Conservation (phyloP, 305 asterid genomes). For the Fraxinus baroniana region DNA sequence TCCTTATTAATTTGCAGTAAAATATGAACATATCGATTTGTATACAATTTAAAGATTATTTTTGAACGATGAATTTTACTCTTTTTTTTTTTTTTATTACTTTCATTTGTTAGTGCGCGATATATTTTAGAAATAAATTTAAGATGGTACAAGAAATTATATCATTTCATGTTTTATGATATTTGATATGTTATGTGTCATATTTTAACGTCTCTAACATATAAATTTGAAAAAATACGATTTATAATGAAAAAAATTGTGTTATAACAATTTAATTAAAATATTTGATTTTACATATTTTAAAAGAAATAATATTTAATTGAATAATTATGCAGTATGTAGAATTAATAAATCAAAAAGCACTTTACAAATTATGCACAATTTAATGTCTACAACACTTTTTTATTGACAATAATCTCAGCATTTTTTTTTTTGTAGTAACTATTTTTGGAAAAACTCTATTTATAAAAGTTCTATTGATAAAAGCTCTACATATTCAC, state of each 20-base stretch:
- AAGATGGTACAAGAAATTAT: background rate
- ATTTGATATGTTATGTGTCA: background rate
- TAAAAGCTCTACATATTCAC: background rate
- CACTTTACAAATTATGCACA: background rate
- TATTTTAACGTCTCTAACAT: background rate
- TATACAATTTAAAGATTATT: background rate
- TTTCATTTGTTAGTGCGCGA: background rate
- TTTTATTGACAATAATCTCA: background rate
- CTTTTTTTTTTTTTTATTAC: too few species aligned
- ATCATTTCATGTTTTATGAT: background rate
- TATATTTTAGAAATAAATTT: background rate
- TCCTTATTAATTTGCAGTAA: background rate
- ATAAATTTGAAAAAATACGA: background rate
- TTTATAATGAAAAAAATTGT: background rate
- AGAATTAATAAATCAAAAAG: too few species aligned
- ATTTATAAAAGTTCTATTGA: too few species aligned
- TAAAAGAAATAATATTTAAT: too few species aligned
- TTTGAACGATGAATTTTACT: background rate
- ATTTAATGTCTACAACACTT: background rate
- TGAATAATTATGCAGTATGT: background rate
- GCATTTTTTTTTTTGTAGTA: background rate
- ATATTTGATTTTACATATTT: too few species aligned
- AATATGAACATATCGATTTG: background rate
- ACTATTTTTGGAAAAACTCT: background rate
- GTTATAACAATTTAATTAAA: too few species aligned